Base-by-base conservation (phyloP, 805 yeast genomes). In the Candida ficus region DNA sequence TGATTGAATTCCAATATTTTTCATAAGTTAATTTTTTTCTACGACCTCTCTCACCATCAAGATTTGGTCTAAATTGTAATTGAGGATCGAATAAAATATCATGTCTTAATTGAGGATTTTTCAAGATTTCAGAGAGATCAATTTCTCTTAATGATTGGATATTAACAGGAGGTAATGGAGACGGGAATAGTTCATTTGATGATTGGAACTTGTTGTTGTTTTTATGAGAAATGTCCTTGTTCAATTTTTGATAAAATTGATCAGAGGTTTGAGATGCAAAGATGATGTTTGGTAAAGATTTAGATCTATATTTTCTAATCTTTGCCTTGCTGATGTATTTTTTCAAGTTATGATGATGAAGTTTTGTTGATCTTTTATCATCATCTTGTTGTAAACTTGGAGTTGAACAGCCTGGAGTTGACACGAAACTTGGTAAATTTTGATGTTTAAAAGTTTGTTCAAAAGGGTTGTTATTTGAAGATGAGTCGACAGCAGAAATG, bases 81-180 rank as follows among this genome's bases (percentile, higher is more conserved):
- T 85, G 86, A 14, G 96, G 95, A 64, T 90, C 96, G 58, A 90
- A 90, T 12, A 88, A 71, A 39, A 91, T 86, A 60, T 91, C 98
- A 61, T 90, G 98, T 48, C 98, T 75, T 42, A 90, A 68, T 60
- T 88, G 96, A 4, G 96, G 96, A 62, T 90, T 90, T 57, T 85
- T 86, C 50, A 90, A 70, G 39, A 91, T 90, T 57, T 88, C 95
- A 46, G 84, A 84, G 34, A 90, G 64, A 55, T 90, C 97, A 43
- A 90, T 84, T 58, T 88, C 96, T 51, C 82, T 79, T 49, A 90
- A 70, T 25, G 88, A 78, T 55, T 81, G 89, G 36, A 86, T 64
- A 62, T 84, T 85, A 35, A 86, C 86, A 1, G 96, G 96, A 4
- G 96, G 96, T 36, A 81, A 60, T 6, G 78, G 73, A 4, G 81